Conservation (phyloP, 495 filamentous ascomycete genomes). For the Astrocystis sublimbata region DNA sequence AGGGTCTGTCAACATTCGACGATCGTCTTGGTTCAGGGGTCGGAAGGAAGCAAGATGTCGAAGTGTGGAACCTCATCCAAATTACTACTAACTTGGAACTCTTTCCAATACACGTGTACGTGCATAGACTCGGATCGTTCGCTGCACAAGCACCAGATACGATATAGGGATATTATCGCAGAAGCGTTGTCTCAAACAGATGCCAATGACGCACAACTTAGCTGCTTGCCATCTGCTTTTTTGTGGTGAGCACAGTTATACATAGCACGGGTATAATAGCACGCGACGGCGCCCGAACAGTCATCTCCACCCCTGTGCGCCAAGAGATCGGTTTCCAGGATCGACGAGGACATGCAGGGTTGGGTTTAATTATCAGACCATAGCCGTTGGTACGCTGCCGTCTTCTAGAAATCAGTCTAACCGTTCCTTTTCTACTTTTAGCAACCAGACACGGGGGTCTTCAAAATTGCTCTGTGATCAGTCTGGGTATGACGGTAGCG, state of each 20-base stretch:
- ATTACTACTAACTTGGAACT: slow-evolving; percentile 20
- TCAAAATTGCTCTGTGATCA: not conserved
- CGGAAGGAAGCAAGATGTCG: slow-evolving; percentile 22
- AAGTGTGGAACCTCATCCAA: slow-evolving; percentile 24
- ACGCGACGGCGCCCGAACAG: slow-evolving; percentile 6
- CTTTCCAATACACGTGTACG: slow-evolving; percentile 20
- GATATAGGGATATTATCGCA: not conserved
- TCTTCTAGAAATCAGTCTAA: slow-evolving; percentile 23
- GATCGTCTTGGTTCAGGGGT: slow-evolving; percentile 22
- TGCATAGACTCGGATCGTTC: slow-evolving; percentile 5
- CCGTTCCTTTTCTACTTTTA: slow-evolving; percentile 17
- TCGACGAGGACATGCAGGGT: slow-evolving; percentile 13
- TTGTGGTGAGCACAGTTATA: too few species aligned
- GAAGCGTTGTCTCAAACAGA: slow-evolving; percentile 13
- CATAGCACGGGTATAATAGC: not conserved
- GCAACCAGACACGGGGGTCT: slow-evolving; percentile 6
- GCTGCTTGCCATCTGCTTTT: not conserved
- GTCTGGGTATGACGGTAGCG: too few species aligned
- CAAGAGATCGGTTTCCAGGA: slow-evolving; percentile 33
- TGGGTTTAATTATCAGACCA: slow-evolving; percentile 8
- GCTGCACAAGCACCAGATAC: slow-evolving; percentile 9
- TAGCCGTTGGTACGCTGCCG: slow-evolving; percentile 12
- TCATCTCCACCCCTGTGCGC: slow-evolving; percentile 27
- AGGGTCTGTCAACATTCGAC: slow-evolving; percentile 9
- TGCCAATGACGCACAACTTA: not conserved